Evolutionary conservation across 805 yeast genomes (phyloP), one percentile per base, ranked within the genome.

Genomic region (Spencermartinsiella europaea): DNA sequence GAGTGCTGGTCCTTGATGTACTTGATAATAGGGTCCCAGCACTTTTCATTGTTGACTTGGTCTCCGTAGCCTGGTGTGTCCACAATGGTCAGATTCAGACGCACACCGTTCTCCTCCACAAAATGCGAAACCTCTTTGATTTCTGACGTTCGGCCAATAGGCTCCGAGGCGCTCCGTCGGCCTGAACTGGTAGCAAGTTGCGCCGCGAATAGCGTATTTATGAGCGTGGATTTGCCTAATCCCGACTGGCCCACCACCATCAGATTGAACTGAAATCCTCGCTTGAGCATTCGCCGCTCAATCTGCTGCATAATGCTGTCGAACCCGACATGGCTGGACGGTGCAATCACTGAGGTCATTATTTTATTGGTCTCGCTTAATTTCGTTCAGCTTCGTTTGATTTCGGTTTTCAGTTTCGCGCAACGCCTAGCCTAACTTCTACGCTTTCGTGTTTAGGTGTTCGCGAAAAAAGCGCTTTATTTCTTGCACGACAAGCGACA

Each of bases 41-140:
- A 89, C 68, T 84, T 85, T 60, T 86, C 95, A 68, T 90, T 90
- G 71, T 89, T 86, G 56, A 93, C 85, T 69, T 86, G 96, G 73
- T 93, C 99, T 34, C 96, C 98, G 72, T 88, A 93, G 14, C 98
- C 98, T 17, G 98, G 98, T 2, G 99, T 93, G 65, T 93, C 99
- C 62, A 93, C 86, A 46, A 93, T 81, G 59, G 88, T 90, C 53
- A 93, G 71, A 59, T 83, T 83, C 64, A 93, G 78, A 52, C 82
- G 80, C 47, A 93, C 98, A 54, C 85, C 85, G 65, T 88, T 89
- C 68, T 93, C 99, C 47, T 80, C 68, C 54, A 93, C 74, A 15
- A 76, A 74, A 40, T 62, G 66, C 25, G 65, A 50, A n/a, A 58
- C 58, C 5, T 61, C 53, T 41, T 61, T 77, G 64, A 91, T 84